phyloP scores from a whole-genome alignment of 352 stramenopile species.

The Phytophthora kernoviae region DNA sequence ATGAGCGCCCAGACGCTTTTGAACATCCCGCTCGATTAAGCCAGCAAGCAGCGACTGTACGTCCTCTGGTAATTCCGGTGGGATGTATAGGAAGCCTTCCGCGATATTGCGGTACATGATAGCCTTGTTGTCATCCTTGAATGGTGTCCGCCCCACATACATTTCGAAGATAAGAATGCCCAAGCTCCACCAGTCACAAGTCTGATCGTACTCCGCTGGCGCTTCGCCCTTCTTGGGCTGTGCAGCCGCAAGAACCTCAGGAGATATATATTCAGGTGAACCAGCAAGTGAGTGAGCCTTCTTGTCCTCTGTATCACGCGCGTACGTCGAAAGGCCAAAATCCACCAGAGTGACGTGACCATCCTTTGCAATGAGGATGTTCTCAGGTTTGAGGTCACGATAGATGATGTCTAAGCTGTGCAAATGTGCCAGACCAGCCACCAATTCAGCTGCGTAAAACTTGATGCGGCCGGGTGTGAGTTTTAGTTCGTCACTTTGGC shows the following conservation, averaged over 20 bases:
- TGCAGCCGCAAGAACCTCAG: conserved; percentile 85
- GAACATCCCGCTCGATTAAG: conserved; percentile 77
- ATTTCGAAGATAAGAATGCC: conserved; percentile 93
- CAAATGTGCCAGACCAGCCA: conserved; percentile 83
- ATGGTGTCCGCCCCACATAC: conserved; percentile 90
- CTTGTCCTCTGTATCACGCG: conserved; percentile 43
- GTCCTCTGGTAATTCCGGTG: conserved; percentile 69
- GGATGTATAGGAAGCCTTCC: conserved; percentile 82
- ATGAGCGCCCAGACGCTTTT: conserved; percentile 75
- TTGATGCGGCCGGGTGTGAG: conserved; percentile 78
- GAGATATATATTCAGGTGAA: conserved; percentile 92
- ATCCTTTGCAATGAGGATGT: conserved; percentile 90
- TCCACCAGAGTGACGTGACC: conserved; percentile 90
- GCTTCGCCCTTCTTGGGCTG: conserved; percentile 46
- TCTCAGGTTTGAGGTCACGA: conserved; percentile 92
- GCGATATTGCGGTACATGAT: conserved; percentile 94
- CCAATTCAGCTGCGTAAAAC: conserved; percentile 86
- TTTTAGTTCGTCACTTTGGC: conserved; percentile 63
- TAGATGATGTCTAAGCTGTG: conserved; percentile 91
- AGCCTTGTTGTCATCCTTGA: conserved; percentile 91
- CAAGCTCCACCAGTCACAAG: conserved; percentile 92
- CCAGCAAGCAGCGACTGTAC: conserved; percentile 77
- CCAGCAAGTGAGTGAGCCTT: conserved; percentile 80
- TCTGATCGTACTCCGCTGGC: conserved; percentile 67
- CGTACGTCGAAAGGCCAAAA: conserved; percentile 90